Evolutionary conservation across 768 basidiomycete genomes (phyloP).

Genomic region (Epithele typhae): DNA sequence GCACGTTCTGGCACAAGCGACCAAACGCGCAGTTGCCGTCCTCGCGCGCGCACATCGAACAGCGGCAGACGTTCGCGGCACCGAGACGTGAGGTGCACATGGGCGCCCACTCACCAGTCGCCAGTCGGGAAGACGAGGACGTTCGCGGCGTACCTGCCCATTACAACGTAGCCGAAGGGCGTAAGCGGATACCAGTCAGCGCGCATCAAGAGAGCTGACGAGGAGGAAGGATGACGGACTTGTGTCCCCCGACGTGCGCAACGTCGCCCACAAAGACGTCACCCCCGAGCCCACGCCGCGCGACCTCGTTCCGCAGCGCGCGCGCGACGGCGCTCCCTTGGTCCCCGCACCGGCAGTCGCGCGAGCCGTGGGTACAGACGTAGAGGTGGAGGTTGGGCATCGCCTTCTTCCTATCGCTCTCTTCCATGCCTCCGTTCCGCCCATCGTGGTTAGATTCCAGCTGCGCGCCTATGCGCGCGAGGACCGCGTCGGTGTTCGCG

Average conservation of each 20-base stretch:
- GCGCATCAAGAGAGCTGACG: not conserved
- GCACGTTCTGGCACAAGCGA: no score
- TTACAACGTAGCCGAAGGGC: not conserved
- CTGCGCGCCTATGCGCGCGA: slow-evolving; percentile 4
- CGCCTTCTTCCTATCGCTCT: no score
- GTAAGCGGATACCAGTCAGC: no score
- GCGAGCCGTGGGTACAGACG: slow-evolving; percentile 74
- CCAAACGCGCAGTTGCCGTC: no score
- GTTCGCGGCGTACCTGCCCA: slow-evolving; percentile 61
- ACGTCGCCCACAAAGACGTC: slow-evolving; percentile 53
- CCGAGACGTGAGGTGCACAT: not conserved
- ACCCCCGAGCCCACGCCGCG: slow-evolving; percentile 29
- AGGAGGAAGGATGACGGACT: slow-evolving; percentile 42
- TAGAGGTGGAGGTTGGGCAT: slow-evolving; percentile 38
- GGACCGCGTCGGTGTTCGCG: slow-evolving; percentile 48
- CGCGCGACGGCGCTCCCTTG: slow-evolving; percentile 53
- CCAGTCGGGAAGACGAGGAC: slow-evolving; percentile 64
- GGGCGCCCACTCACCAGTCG: slow-evolving; percentile 59
- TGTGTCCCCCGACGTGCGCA: slow-evolving; percentile 81
- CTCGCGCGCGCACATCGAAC: not conserved
- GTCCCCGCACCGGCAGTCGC: slow-evolving; percentile 79
- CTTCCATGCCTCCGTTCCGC: no score
- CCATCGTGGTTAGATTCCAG: no score
- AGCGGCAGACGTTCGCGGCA: not conserved
- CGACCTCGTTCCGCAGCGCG: slow-evolving; percentile 51